Conservation (phyloP, 495 filamentous ascomycete genomes). For the Parathielavia hyrcaniae region DNA sequence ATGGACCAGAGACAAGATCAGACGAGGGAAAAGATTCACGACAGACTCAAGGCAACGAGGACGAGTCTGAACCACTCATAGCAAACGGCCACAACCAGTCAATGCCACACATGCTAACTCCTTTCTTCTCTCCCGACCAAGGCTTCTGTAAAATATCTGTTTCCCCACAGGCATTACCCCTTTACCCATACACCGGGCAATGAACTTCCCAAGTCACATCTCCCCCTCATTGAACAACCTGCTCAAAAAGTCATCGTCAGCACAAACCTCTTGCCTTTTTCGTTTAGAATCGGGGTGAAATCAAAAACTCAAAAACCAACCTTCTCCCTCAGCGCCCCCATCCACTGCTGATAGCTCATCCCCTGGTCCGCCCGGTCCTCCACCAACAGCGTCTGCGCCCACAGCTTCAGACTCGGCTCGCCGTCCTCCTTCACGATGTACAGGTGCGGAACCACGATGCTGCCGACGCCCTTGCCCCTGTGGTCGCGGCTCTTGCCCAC, state of each 20-base stretch:
- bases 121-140: neutral
- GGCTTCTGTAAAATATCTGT: constrained; percentile 10
- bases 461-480: constrained; percentile 75
- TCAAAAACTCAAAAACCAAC: constrained; percentile 49
- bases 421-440: constrained; percentile 94
- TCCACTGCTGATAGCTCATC: constrained; percentile 86
- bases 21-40: too few species aligned
- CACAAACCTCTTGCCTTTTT: neutral
- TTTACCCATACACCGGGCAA: too few species aligned
- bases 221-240: constrained; percentile 23
- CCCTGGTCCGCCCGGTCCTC: constrained; percentile 94
- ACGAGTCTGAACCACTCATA: too few species aligned
- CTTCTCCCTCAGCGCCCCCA: constrained; percentile 91
- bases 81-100: too few species aligned
- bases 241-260: constrained; percentile 1
- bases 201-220: neutral
- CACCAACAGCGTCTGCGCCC: constrained; percentile 92
- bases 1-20: too few species aligned
- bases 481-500: constrained; percentile 88
- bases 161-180: constrained; percentile 5
- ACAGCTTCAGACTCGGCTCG: constrained; percentile 88
- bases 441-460: constrained; percentile 83
- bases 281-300: neutral
- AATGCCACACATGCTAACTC: neutral
- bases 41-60: too few species aligned